Conservation (phyloP, 345 rosid species). For the Aethionema arabicum region DNA sequence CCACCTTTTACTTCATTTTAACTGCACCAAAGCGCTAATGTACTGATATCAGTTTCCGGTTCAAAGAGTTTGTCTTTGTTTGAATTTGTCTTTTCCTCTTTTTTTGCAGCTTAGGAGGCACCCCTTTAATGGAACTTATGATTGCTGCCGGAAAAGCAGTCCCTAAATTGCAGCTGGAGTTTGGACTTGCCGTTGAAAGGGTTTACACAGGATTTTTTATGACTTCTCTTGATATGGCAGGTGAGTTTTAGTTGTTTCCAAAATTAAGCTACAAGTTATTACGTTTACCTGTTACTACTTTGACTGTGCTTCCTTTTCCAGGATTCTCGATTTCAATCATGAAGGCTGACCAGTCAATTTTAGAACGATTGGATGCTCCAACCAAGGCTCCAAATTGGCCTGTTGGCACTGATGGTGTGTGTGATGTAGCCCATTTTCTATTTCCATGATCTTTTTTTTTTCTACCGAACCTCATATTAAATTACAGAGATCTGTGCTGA, state of each 20-base stretch:
- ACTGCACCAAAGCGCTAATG: neutral
- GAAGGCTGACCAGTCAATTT: conserved; percentile 71
- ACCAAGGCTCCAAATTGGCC: conserved; percentile 99
- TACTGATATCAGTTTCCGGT: neutral
- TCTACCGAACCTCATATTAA: neutral
- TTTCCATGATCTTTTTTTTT: conserved; percentile 3
- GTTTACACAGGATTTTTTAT: conserved; percentile 94
- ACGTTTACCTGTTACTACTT: conserved; percentile 16
- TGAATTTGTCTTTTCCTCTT: conserved; percentile 7
- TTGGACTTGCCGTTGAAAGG: conserved; percentile 96
- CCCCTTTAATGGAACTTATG: conserved; percentile 93
- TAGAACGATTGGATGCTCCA: conserved; percentile 78
- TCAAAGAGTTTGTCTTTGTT: conserved; percentile 8
- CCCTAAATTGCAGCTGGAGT: conserved; percentile 86
- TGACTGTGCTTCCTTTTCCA: conserved; percentile 35
- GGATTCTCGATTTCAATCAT: conserved; percentile 94
- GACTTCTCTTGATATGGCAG: conserved; percentile 99
- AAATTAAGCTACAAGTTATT: conserved; percentile 10
- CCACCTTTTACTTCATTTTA: neutral
- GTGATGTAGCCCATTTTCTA: neutral
- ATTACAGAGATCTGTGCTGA: conserved; percentile 12
- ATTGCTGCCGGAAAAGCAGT: conserved; percentile 92
- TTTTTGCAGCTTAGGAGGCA: conserved; percentile 74
- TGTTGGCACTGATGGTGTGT: conserved; percentile 80
- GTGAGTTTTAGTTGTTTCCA: conserved; percentile 43